phyloP scores from a whole-genome alignment of 2,329 filamentous ascomycete genomes.

The Orbilia oligospora region DNA sequence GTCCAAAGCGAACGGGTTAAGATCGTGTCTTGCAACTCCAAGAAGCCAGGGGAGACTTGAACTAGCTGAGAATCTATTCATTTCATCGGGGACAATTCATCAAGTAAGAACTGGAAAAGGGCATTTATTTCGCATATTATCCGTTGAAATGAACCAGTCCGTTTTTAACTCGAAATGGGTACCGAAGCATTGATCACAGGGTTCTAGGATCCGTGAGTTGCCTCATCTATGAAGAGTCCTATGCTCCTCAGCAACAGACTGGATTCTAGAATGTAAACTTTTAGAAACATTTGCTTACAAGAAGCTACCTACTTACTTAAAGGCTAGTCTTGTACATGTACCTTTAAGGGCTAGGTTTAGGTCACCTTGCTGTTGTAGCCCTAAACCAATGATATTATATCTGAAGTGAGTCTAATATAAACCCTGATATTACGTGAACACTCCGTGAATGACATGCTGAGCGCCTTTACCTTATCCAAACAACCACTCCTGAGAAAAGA shows the following conservation, averaged over 20 bases:
- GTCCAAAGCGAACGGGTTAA: conserved; percentile 74
- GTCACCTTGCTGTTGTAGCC: conserved; percentile 7
- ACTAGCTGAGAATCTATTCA: too few relatives aligned
- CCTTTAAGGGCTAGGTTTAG: neutral
- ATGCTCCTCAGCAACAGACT: neutral
- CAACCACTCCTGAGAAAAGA: conserved; percentile 17
- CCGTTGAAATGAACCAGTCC: neutral
- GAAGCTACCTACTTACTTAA: neutral
- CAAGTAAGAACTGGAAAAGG: neutral
- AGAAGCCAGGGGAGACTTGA: conserved; percentile 75
- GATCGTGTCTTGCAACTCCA: conserved; percentile 98
- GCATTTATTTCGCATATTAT: too few relatives aligned
- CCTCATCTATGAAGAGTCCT: neutral
- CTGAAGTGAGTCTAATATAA: neutral
- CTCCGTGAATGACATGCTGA: conserved; percentile 25
- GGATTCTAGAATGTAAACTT: neutral
- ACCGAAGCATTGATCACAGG: neutral
- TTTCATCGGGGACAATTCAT: neutral
- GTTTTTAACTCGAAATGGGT: neutral
- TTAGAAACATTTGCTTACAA: neutral
- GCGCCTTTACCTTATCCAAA: conserved; percentile 27
- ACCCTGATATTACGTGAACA: conserved; percentile 22
- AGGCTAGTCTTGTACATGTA: too few relatives aligned
- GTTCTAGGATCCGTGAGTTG: neutral
- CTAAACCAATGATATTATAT: neutral